These are phyloP conservation scores for Penicillium sp. DNA, from an alignment of 2,329 filamentous ascomycete genomes.

Conservation along the genomic window DNA sequence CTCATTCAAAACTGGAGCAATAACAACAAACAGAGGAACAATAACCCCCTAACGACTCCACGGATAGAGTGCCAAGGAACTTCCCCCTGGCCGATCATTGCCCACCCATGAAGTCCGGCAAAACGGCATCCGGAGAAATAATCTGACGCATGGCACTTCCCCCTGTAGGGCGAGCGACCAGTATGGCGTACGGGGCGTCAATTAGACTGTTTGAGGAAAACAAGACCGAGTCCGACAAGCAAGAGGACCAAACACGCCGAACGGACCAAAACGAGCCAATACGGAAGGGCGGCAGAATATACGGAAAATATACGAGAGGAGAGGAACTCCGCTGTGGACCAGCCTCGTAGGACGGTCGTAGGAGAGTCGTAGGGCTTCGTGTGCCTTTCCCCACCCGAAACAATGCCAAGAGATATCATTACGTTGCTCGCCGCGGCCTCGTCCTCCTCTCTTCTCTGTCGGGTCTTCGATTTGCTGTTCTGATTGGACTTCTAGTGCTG, in stretches of 20 bases:
- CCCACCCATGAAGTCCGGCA: background rate
- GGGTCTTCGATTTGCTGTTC: conserved; percentile 5
- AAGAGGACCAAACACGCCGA: background rate
- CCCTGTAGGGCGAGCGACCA: too few species aligned
- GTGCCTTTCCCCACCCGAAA: conserved; percentile 22
- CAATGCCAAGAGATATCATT: conserved; percentile 26
- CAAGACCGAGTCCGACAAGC: conserved; percentile 3
- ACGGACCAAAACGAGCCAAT: background rate
- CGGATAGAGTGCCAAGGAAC: conserved; percentile 16
- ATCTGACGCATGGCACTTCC: background rate
- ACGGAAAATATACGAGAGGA: conserved; percentile 12
- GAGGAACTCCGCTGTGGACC: conserved; percentile 9
- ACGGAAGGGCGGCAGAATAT: background rate
- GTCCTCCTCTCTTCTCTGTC: background rate
- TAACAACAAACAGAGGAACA: conserved; percentile 1
- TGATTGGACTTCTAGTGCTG: conserved; percentile 9
- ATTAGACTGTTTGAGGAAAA: conserved; percentile 4
- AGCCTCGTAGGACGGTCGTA: background rate
- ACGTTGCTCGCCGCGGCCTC: conserved; percentile 4
- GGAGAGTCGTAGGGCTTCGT: background rate
- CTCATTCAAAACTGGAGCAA: background rate
- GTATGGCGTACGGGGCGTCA: background rate
- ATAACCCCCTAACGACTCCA: conserved; percentile 1
- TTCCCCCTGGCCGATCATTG: conserved; percentile 3
- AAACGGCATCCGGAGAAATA: background rate